Evolutionary conservation across 2,329 filamentous ascomycete species (phyloP).

Genomic region (Chaetomiaceae sp.): DNA sequence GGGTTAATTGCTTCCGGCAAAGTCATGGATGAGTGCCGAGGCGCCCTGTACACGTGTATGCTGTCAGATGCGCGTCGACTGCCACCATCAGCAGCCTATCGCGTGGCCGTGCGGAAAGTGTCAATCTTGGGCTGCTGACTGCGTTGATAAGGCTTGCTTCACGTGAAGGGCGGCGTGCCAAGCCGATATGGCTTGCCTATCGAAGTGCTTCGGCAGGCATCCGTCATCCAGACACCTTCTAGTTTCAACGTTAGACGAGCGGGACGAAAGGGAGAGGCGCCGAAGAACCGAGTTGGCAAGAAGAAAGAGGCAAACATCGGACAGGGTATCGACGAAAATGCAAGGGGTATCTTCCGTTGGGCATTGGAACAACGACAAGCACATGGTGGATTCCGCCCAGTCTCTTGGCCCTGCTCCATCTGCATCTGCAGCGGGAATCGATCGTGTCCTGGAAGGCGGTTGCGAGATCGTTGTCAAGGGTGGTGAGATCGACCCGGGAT

Average conservation of each 20-base stretch:
- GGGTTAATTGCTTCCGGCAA: background rate
- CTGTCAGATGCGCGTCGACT: background rate
- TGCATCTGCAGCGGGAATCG: slow-evolving; percentile 4
- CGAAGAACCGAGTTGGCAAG: no score
- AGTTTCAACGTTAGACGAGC: no score
- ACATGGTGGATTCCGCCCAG: background rate
- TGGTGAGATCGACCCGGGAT: background rate
- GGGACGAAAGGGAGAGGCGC: no score
- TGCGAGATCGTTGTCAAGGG: slow-evolving; percentile 5
- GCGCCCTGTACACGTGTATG: background rate
- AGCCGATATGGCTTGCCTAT: no score
- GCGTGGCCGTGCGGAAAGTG: background rate
- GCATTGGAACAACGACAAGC: no score
- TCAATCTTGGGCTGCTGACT: background rate
- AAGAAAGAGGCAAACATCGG: no score
- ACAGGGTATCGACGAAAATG: no score
- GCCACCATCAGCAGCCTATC: background rate
- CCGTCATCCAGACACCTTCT: no score
- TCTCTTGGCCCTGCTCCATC: background rate
- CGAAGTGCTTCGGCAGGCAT: no score
- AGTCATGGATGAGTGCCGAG: background rate
- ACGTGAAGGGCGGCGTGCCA: no score
- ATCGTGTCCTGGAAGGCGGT: slow-evolving; percentile 5
- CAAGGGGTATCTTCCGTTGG: no score
- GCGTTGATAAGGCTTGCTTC: background rate